Conservation (phyloP, 306 rosid genomes). For the Malus sieversii region DNA sequence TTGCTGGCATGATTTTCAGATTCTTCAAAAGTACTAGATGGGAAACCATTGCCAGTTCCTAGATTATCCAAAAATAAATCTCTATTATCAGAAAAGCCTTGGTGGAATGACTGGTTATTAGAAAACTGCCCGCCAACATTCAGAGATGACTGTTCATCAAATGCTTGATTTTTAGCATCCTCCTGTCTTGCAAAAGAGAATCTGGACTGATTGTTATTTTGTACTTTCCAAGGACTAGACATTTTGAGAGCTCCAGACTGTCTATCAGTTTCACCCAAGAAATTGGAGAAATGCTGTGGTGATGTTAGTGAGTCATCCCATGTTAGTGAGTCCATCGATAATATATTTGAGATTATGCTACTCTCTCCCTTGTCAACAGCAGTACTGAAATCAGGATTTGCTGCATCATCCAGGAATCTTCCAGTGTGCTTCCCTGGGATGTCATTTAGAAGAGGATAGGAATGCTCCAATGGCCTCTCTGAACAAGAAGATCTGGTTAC, state of each 20-base stretch:
- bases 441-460: conserved; percentile 40
- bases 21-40: conserved; percentile 39
- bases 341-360: conserved; percentile 85
- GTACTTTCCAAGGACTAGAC: conserved; percentile 66
- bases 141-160: conserved; percentile 43
- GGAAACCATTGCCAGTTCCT: conserved; percentile 47
- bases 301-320: conserved; percentile 69
- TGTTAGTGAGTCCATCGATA: conserved; percentile 64
- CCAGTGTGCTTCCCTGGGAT: conserved; percentile 32
- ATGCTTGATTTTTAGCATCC: conserved; percentile 43
- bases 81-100: conserved; percentile 41
- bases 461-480: conserved; percentile 25
- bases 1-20: conserved; percentile 35
- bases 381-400: conserved; percentile 31
- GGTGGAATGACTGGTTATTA: conserved; percentile 37
- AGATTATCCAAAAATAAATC: conserved; percentile 39
- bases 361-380: conserved; percentile 68
- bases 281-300: conserved; percentile 50
- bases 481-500: conserved; percentile 36
- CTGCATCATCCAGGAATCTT: conserved; percentile 38
- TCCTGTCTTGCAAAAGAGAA: conserved; percentile 90
- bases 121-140: conserved; percentile 36
- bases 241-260: conserved; percentile 35
- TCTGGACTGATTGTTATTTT: conserved; percentile 67
- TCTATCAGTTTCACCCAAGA: conserved; percentile 51